Conservation (phyloP, 2,329 filamentous ascomycete genomes). For the Aureobasidium leucospermi region DNA sequence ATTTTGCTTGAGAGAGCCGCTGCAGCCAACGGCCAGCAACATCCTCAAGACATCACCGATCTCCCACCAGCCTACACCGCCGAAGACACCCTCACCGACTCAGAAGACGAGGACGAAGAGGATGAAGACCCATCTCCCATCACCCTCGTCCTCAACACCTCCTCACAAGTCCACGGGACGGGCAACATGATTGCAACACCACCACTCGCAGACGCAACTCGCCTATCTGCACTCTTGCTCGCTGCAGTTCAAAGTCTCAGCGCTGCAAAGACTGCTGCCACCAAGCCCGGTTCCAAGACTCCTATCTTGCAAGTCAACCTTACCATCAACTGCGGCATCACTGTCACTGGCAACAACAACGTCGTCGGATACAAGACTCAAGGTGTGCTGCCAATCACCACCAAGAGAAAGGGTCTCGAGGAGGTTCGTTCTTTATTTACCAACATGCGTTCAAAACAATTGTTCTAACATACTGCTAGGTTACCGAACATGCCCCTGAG, state of each 20-base stretch:
- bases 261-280: slow-evolving; percentile 23
- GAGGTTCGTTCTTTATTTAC: background rate
- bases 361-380: slow-evolving; percentile 23
- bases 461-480: background rate
- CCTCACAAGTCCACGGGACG: slow-evolving; percentile 40
- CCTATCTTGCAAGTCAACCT: slow-evolving; percentile 42
- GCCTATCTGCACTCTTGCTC: slow-evolving; percentile 40
- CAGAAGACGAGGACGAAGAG: slow-evolving; percentile 16
- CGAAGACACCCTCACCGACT: slow-evolving; percentile 9
- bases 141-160: slow-evolving; percentile 42
- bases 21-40: slow-evolving; percentile 11
- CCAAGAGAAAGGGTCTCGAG: slow-evolving; percentile 20
- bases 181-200: slow-evolving; percentile 44
- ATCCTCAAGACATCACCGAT: slow-evolving; percentile 12
- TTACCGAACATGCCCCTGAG: background rate
- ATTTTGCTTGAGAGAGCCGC: slow-evolving; percentile 21
- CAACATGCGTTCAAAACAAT: background rate
- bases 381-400: background rate
- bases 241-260: slow-evolving; percentile 39
- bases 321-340: slow-evolving; percentile 30
- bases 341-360: slow-evolving; percentile 25
- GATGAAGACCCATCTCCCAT: slow-evolving; percentile 31
- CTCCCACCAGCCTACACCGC: slow-evolving; percentile 20
- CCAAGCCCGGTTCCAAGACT: slow-evolving; percentile 32
- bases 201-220: slow-evolving; percentile 32